Conservation (phyloP, 306 rosid genomes). For the Cyamopsis tetragonoloba region DNA sequence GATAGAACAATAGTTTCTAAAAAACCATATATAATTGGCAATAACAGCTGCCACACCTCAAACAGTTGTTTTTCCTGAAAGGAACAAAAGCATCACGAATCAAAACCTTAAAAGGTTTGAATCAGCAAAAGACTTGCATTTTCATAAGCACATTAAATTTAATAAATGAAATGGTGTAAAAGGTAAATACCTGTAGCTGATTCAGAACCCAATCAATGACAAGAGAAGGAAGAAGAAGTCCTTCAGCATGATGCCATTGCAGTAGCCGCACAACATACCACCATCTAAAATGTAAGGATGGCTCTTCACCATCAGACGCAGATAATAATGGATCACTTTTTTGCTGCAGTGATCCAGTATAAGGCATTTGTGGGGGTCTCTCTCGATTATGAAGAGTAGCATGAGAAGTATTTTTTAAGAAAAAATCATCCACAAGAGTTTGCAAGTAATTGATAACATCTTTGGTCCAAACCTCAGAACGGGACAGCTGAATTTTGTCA, state of each 20-base stretch:
- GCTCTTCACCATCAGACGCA: slow-evolving; percentile 60
- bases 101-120: slow-evolving; percentile 27
- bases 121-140: neutral
- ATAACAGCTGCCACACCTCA: slow-evolving; percentile 77
- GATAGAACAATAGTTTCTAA: slow-evolving; percentile 77
- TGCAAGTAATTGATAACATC: slow-evolving; percentile 88
- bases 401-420: slow-evolving; percentile 56
- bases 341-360: slow-evolving; percentile 56
- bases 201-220: slow-evolving; percentile 89
- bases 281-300: slow-evolving; percentile 89
- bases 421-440: slow-evolving; percentile 68
- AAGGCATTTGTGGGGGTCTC: slow-evolving; percentile 52
- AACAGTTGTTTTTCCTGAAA: slow-evolving; percentile 77
- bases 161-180: neutral
- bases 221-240: slow-evolving; percentile 78
- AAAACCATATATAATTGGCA: slow-evolving; percentile 87
- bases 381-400: slow-evolving; percentile 55
- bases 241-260: slow-evolving; percentile 95
- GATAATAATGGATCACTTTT: slow-evolving; percentile 50
- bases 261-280: slow-evolving; percentile 85
- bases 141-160: slow-evolving; percentile 6
- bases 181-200: slow-evolving; percentile 69
- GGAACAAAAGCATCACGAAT: slow-evolving; percentile 24
- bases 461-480: slow-evolving; percentile 87
- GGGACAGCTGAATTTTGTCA: slow-evolving; percentile 75